Evolutionary conservation across 208 protist genomes (phyloP), one percentile per base, ranked within the genome.

Genomic region (Leptomonas pyrrhocoris): DNA sequence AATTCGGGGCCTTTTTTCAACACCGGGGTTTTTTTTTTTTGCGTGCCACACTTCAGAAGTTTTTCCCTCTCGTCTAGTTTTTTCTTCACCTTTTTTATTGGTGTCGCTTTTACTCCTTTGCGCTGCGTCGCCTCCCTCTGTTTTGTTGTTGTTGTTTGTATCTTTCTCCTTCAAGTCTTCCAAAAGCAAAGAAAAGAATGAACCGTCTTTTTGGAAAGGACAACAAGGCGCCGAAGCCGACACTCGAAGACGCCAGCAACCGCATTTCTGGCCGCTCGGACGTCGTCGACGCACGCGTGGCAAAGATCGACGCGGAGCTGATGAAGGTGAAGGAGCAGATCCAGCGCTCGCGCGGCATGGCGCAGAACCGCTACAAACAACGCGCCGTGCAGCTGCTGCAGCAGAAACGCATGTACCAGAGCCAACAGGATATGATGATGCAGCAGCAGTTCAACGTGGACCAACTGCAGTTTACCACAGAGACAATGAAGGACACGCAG

Each of bases 401-500:
- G 75, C 95, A 98, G 74, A 97, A 97, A 78, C 93, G 92, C 66
- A 79, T 93, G 82, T 98, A 97, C 64, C 90, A 97, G 77, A 88
- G 80, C 49, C 95, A 98, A 73, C 86, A 92, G 65, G 92, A 97
- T 62, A 80, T 77, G 60, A 90, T 97, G 72, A 89, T 93, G 81
- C 78, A 92, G 59, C 95, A 98, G 72, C 92, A 96, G 82, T 96
- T 95, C 51, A 97, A 97, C 79, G 85, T 98, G 56, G 95, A 98
- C 57, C 95, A 98, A 73, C 83, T 97, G 30, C 86, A 93, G 68
- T 98, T 97, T 67, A 94, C 95, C 3, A 88, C 82, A 12, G 90
- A 97, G 72, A 87, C 88, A 28, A 76, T 98, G 57, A 94, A 95
- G 80, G 95, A 98, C 77, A 97, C 95, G 28, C 81, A 95, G 51